Evolutionary conservation across 495 filamentous ascomycete genomes (phyloP).

Genomic region (Hypoxylon subgilvum): DNA sequence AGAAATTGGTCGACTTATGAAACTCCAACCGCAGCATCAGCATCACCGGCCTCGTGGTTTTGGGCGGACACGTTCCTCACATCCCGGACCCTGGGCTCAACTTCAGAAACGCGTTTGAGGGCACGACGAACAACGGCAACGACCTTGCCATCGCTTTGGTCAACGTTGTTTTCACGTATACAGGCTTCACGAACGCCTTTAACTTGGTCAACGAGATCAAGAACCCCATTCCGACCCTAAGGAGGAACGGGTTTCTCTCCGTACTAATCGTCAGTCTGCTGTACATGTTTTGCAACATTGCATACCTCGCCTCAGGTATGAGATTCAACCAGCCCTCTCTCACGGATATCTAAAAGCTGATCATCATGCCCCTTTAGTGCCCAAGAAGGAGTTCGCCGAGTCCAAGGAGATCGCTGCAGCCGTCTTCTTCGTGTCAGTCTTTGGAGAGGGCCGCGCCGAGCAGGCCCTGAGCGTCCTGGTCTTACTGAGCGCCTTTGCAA

Average conservation of each 20-base stretch:
- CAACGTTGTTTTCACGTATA: constrained; percentile 68
- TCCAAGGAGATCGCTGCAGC: constrained; percentile 63
- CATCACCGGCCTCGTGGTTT: constrained; percentile 65
- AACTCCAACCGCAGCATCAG: constrained; percentile 43
- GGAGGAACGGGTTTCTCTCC: constrained; percentile 60
- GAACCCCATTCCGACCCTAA: constrained; percentile 51
- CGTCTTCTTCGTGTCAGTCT: constrained; percentile 66
- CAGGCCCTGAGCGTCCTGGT: constrained; percentile 67
- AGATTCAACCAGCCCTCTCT: neutral
- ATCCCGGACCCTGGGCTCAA: constrained; percentile 62
- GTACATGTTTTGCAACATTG: constrained; percentile 67
- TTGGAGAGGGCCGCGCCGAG: constrained; percentile 58
- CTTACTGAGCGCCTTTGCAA: constrained; percentile 67
- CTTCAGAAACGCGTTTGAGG: constrained; percentile 64
- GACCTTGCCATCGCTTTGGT: constrained; percentile 65
- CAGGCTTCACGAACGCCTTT: constrained; percentile 68
- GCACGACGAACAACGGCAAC: constrained; percentile 57
- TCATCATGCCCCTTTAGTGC: constrained; percentile 40
- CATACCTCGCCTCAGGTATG: constrained; percentile 62
- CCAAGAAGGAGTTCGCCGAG: constrained; percentile 57
- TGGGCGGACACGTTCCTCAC: constrained; percentile 61
- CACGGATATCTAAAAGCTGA: constrained; percentile 2
- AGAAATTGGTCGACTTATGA: neutral
- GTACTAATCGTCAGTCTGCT: constrained; percentile 58
- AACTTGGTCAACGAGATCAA: constrained; percentile 71